Evolutionary conservation across 441 rosid species (phyloP).

Genomic region (Corymbia citriodora): DNA sequence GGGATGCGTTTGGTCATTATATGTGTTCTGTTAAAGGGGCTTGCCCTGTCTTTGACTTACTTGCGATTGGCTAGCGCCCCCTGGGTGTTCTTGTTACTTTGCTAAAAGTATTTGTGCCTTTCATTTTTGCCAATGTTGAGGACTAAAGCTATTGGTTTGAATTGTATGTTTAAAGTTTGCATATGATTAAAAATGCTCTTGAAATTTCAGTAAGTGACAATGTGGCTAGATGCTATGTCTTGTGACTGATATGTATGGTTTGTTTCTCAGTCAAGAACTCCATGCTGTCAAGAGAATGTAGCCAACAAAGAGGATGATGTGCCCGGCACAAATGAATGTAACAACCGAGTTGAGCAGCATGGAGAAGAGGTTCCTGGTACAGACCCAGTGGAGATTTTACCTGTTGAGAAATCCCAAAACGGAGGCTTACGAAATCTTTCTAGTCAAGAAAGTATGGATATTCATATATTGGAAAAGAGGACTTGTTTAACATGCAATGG

Average conservation of each 20-base stretch:
- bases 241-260: neutral
- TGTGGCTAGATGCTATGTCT: neutral
- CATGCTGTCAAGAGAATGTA: neutral
- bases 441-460: neutral
- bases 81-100: neutral
- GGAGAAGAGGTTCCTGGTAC: neutral
- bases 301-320: neutral
- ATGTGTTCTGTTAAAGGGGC: neutral
- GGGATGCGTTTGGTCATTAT: neutral
- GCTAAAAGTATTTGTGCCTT: neutral
- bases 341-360: neutral
- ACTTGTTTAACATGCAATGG: slow-evolving; percentile 25
- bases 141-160: neutral
- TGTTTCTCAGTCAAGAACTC: neutral
- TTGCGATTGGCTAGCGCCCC: neutral
- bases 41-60: neutral
- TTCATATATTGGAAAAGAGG: slow-evolving; percentile 5
- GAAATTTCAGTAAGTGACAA: neutral
- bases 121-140: neutral
- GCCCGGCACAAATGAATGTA: neutral
- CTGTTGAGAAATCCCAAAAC: neutral
- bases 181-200: neutral
- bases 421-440: neutral
- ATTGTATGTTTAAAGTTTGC: neutral
- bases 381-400: neutral